phyloP scores from a whole-genome alignment of 2,329 filamentous ascomycete genomes.

The Escovopsis sp. region DNA sequence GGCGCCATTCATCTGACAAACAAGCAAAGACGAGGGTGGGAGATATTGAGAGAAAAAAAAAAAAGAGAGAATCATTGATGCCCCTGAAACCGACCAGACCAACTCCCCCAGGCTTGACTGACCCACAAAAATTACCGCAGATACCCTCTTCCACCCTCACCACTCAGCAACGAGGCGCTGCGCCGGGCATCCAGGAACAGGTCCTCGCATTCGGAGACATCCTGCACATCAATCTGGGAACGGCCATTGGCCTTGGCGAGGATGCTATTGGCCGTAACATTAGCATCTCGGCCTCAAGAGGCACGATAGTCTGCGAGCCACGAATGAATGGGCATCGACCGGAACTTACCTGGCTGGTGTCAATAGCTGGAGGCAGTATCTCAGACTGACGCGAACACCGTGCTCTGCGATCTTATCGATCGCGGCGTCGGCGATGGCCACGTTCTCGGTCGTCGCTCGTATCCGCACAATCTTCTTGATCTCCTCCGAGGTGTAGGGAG shows the following conservation, averaged over 20 bases:
- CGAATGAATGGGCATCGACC: constrained; percentile 1
- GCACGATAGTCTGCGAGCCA: constrained; percentile 1
- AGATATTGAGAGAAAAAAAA: too few relatives aligned
- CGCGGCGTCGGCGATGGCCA: constrained; percentile 66
- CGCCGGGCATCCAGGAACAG: constrained; percentile 71
- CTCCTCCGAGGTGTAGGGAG: constrained; percentile 74
- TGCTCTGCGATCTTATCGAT: constrained; percentile 77
- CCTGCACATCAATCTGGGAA: constrained; percentile 60
- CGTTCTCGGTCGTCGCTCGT: constrained; percentile 66
- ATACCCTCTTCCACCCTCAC: constrained; percentile 50
- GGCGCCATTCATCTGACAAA: constrained; percentile 4
- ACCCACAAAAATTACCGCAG: constrained; percentile 40
- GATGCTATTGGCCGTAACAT: constrained; percentile 44
- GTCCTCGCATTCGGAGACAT: constrained; percentile 70
- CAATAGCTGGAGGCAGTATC: constrained; percentile 86
- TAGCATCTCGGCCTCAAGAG: constrained; percentile 19
- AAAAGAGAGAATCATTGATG: constrained; percentile 1
- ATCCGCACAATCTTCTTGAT: constrained; percentile 86
- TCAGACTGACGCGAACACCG: constrained; percentile 75
- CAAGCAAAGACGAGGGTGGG: too few relatives aligned
- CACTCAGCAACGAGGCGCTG: constrained; percentile 54
- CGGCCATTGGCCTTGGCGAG: constrained; percentile 73
- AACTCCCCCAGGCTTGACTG: background rate
- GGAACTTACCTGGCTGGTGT: constrained; percentile 57
- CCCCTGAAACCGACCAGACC: background rate